These are phyloP conservation scores for Aspergillus brunneoviolaceus DNA, from an alignment of 2,329 filamentous ascomycete species.

Conservation along the genomic window DNA sequence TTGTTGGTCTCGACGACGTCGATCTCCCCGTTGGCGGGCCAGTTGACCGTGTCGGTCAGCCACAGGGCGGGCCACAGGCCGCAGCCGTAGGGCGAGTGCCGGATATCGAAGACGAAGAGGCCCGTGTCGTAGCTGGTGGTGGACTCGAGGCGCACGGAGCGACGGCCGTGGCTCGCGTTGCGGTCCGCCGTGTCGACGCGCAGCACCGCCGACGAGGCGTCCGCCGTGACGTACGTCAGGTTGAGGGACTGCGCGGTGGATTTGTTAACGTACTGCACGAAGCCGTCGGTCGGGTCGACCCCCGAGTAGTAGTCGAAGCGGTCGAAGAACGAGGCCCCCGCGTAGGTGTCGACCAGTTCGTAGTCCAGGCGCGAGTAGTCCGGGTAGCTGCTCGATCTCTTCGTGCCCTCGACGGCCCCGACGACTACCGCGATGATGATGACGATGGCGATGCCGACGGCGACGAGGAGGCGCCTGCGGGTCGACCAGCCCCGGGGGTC, in stretches of 20 bases:
- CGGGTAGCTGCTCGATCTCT: not conserved
- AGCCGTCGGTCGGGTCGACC: not conserved
- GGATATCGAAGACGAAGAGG: constrained; percentile 67
- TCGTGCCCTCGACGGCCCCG: constrained; percentile 1
- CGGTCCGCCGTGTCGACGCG: constrained; percentile 61
- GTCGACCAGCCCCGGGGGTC: not conserved
- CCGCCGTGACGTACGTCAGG: constrained; percentile 58
- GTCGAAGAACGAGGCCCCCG: constrained; percentile 3
- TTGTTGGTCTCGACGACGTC: constrained; percentile 63
- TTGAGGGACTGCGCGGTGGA: constrained; percentile 46
- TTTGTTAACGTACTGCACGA: constrained; percentile 36
- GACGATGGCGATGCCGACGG: not conserved
- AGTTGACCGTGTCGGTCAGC: constrained; percentile 61
- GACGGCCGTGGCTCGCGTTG: constrained; percentile 60
- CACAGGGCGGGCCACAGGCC: constrained; percentile 67
- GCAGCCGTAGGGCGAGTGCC: constrained; percentile 63
- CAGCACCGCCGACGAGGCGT: constrained; percentile 52
- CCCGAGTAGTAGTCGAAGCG: constrained; percentile 7
- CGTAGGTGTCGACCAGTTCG: not conserved
- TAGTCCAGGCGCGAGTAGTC: constrained; percentile 2
- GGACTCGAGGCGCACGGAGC: constrained; percentile 63
- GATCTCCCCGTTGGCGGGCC: constrained; percentile 66
- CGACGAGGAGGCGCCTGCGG: not conserved
- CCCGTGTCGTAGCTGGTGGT: constrained; percentile 60
- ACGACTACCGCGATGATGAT: constrained; percentile 3